phyloP scores from a whole-genome alignment of 371 early-diverging fungal species.

The Actinomortierella wolfii region DNA sequence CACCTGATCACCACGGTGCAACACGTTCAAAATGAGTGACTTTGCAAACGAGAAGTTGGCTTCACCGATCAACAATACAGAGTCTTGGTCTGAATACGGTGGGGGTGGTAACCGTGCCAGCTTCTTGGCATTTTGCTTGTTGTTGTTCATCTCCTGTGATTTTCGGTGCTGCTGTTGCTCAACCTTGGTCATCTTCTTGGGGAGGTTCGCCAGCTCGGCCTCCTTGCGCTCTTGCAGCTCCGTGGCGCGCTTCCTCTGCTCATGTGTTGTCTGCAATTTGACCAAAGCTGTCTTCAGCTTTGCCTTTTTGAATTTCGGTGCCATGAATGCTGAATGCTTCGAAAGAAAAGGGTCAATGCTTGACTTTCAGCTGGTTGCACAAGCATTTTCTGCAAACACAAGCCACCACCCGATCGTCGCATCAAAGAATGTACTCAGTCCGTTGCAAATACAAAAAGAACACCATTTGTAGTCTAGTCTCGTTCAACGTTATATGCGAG shows the following conservation, averaged over 20 bases:
- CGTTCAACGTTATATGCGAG: too few relatives aligned
- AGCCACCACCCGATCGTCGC: too few relatives aligned
- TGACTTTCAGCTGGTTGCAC: too few relatives aligned
- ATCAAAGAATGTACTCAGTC: too few relatives aligned
- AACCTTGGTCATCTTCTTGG: conserved; percentile 24
- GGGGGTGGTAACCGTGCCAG: conserved; percentile 43
- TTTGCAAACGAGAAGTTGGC: conserved; percentile 91
- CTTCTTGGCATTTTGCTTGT: conserved; percentile 5
- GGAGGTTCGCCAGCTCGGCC: conserved; percentile 14
- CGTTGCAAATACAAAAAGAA: too few relatives aligned
- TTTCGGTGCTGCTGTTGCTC: conserved; percentile 4
- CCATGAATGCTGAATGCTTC: conserved; percentile 11
- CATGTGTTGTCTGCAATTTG: conserved; percentile 36
- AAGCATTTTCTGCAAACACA: too few relatives aligned
- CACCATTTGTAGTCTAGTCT: too few relatives aligned
- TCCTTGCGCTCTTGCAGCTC: conserved; percentile 30
- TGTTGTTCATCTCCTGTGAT: not conserved
- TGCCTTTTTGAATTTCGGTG: conserved; percentile 39
- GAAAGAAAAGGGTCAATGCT: too few relatives aligned
- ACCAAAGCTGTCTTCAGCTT: conserved; percentile 36
- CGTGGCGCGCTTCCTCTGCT: conserved; percentile 41
- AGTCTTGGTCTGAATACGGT: conserved; percentile 54
- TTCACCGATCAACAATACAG: conserved; percentile 73
- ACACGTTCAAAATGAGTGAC: conserved; percentile 60
- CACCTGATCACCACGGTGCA: conserved; percentile 58